A percentile compares a stretch with the other conserved stretches of the same genome.
These are phyloP conservation scores for Aspergillus carbonarius DNA, from an alignment of 2,329 filamentous ascomycete species.

Conservation along the genomic window DNA sequence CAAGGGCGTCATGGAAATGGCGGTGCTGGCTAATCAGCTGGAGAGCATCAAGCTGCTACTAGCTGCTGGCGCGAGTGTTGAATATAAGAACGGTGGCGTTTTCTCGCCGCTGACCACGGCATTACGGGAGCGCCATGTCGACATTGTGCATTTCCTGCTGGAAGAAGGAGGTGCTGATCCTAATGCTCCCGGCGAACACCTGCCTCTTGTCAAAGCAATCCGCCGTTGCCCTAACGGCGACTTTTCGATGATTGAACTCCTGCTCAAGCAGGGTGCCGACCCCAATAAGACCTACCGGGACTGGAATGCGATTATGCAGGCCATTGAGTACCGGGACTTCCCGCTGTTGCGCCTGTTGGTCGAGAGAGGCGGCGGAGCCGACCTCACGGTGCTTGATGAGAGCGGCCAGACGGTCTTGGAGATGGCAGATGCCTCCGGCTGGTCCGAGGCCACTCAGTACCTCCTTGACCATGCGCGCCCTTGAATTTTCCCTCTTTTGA, in stretches of 20 bases:
- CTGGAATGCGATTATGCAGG: slow-evolving; percentile 66
- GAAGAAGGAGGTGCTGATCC: slow-evolving; percentile 63
- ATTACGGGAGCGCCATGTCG: slow-evolving; percentile 61
- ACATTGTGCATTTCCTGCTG: slow-evolving; percentile 62
- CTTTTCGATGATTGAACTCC: slow-evolving; percentile 61
- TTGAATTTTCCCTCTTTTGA: neutral
- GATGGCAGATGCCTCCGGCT: slow-evolving; percentile 58
- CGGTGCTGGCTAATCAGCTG: slow-evolving; percentile 65
- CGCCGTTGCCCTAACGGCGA: slow-evolving; percentile 58
- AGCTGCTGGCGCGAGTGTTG: slow-evolving; percentile 63
- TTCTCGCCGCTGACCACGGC: slow-evolving; percentile 69
- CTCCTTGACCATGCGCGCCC: slow-evolving; percentile 30
- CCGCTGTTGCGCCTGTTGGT: slow-evolving; percentile 55
- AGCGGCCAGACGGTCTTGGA: slow-evolving; percentile 56
- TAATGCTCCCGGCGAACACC: slow-evolving; percentile 67
- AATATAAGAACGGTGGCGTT: slow-evolving; percentile 71
- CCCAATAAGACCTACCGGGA: slow-evolving; percentile 67
- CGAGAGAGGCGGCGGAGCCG: slow-evolving; percentile 49
- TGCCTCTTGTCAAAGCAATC: slow-evolving; percentile 69
- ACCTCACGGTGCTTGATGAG: slow-evolving; percentile 56
- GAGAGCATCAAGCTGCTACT: slow-evolving; percentile 67
- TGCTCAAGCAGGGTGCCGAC: slow-evolving; percentile 64
- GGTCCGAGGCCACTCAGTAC: slow-evolving; percentile 57
- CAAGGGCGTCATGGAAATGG: slow-evolving; percentile 67
- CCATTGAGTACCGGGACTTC: slow-evolving; percentile 62